phyloP scores from a whole-genome alignment of 1,284 basidiomycete species.

The Cutaneotrichosporon sp. region DNA sequence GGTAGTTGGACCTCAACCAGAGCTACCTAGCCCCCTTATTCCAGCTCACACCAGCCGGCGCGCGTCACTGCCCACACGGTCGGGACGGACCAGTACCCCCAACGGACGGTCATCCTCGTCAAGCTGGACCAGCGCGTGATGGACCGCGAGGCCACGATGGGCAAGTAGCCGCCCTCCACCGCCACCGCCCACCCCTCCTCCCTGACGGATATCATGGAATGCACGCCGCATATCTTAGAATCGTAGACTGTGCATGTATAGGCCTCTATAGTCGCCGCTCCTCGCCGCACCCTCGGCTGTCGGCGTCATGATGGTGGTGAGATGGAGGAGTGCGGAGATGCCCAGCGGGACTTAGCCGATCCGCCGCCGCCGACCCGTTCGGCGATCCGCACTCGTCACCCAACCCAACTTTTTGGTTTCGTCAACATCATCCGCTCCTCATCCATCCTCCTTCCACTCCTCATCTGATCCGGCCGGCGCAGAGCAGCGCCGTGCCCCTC shows the following conservation, averaged over 20 bases:
- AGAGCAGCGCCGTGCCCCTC: neutral
- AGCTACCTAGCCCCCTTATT: no score
- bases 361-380: no score
- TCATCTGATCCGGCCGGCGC: neutral
- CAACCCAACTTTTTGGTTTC: slow-evolving; percentile 7
- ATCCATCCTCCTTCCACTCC: neutral
- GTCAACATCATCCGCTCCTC: neutral
- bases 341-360: slow-evolving; percentile 9
- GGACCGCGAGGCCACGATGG: slow-evolving; percentile 78
- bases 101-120: slow-evolving; percentile 87
- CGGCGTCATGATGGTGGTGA: neutral
- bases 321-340: neutral
- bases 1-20: no score
- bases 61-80: slow-evolving; percentile 96
- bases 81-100: slow-evolving; percentile 74
- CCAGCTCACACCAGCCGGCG: slow-evolving; percentile 67
- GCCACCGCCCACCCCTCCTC: no score
- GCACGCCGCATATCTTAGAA: neutral
- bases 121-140: slow-evolving; percentile 88
- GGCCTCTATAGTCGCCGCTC: neutral
- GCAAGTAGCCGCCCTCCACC: slow-evolving; percentile 35
- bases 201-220: no score
- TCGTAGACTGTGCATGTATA: slow-evolving; percentile 12
- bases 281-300: neutral
- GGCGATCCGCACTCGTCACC: neutral